Evolutionary conservation across 148 eudicot species (phyloP), one percentile per base, ranked within the genome.

Genomic region (Vaccinium vitisidaea): DNA sequence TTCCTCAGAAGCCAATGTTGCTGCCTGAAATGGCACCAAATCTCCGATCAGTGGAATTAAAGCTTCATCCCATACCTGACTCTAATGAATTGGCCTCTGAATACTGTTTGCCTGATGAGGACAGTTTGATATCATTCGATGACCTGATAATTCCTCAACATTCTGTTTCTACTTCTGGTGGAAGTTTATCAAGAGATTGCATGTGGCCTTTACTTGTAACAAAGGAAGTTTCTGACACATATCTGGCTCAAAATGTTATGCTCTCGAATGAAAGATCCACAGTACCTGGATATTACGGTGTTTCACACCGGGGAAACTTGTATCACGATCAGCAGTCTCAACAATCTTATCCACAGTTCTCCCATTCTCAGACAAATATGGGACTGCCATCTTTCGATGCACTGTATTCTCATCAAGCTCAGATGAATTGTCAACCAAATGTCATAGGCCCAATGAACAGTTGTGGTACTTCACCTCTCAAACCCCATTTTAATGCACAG

Each of bases 81-180:
- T 63, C 4, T 21, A 30, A 61, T 61, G 73, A 80, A 23, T 80
- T 16, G 6, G 18, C 55, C 25, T 18, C 30, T 23, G 83, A 67
- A 49, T 36, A 63, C 75, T 81, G 75, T 81, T 81, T 48, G 56
- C 83, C 83, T 25, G 83, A 81, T 16, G 83, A 81, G 58, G 83
- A 67, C 13, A 81, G 76, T 81, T 81, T 81, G 83, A 81, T 81
- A 23, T 14, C 83, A 63, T n/a, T 63, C 10, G 75, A 81, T 81
- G 75, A 81, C 69, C 56, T 46, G 23, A 46, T 81, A 11, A 25
- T 67, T 81, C 83, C 83, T 63, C 50, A 65, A 48, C 36, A 63
- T 48, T 63, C n/a, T 10, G 39, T 65, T 18, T 81, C 58, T 23
- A 1, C 8, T 32, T 32, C 30, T 48, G n/a, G 43, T 65, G 58